These are phyloP conservation scores for Xylaria sp. DNA, from an alignment of 2,329 filamentous ascomycete genomes.

Conservation along the genomic window DNA sequence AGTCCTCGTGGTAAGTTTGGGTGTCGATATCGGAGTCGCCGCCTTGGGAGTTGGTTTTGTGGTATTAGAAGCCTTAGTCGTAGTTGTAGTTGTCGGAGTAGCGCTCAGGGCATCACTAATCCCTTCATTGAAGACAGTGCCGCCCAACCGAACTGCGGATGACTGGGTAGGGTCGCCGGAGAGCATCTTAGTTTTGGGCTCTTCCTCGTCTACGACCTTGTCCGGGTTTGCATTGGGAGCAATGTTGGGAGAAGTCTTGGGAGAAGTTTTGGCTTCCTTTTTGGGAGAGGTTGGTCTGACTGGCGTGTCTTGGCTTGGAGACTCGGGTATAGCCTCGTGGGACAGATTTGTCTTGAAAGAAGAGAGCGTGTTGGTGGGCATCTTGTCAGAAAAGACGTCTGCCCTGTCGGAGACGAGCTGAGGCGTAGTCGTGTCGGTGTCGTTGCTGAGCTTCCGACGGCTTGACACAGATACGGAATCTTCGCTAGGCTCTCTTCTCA, in stretches of 20 bases:
- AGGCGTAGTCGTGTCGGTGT: constrained; percentile 54
- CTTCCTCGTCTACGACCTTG: constrained; percentile 56
- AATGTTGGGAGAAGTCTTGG: constrained; percentile 42
- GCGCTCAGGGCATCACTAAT: constrained; percentile 38
- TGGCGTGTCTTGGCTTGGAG: constrained; percentile 49
- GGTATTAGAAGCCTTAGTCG: constrained; percentile 49
- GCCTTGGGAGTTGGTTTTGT: constrained; percentile 41
- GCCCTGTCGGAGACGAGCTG: constrained; percentile 55
- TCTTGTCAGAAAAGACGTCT: constrained; percentile 50
- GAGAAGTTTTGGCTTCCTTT: constrained; percentile 40
- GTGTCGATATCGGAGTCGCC: constrained; percentile 42
- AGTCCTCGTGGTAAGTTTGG: constrained; percentile 51
- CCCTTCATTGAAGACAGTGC: constrained; percentile 36
- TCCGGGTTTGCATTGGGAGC: constrained; percentile 53
- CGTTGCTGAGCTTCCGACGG: constrained; percentile 53
- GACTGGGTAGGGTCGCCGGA: constrained; percentile 50
- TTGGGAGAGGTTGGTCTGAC: constrained; percentile 41
- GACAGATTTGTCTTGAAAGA: constrained; percentile 51
- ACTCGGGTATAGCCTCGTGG: constrained; percentile 57
- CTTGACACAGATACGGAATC: constrained; percentile 55
- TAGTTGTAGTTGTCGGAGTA: constrained; percentile 43
- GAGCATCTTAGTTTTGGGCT: constrained; percentile 49
- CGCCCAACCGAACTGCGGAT: constrained; percentile 38
- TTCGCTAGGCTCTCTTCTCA: constrained; percentile 59
- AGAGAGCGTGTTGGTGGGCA: constrained; percentile 43